Evolutionary conservation across 2,329 filamentous ascomycete species (phyloP), one percentile per base, ranked within the genome.

Genomic region (Didymellaceae sp.): DNA sequence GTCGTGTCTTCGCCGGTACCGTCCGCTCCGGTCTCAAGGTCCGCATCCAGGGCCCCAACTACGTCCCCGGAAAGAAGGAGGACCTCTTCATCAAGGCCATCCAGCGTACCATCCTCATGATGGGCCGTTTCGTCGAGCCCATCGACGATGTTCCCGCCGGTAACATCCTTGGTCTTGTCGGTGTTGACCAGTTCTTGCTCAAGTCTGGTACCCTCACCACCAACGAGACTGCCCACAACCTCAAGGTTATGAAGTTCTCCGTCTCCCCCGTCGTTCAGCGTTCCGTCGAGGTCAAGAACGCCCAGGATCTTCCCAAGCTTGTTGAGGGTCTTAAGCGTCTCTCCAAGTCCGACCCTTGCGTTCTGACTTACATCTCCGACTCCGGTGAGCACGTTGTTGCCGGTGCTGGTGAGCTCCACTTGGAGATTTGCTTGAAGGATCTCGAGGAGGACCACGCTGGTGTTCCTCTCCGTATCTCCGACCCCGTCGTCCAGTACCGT

Each of bases 231-330:
- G 93, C 94, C 77, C 94, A 99, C 89, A 99, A 99, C 88, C 83
- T 99, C 74, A 97, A 97, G 89, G 94, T 99, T 82, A 99, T 99
- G 94, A 97, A 97, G 86, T 99, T 99, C 89, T 99, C 94, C 75
- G 94, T 99, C 77, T 97, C 94, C 55, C 94, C 94, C 72, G 94
- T 99, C 81, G 94, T 99, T 66, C 93, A 89, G 82, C 93, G 93
- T 69, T 96, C 94, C 79, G 94, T 99, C 74, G 91, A 97, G 82
- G 93, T 97, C 84, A 97, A 97, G 91, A 99, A 99, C 82, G 94
- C 94, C 74, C 91, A 96, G 83, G 94, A 99, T 85, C 87, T 99
- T 62, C 94, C 94, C 80, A 99, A 99, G 88, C 88, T 99, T 56
- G 94, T 99, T 72, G 94, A 99, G 85, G 94, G 94, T 91, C 92